Percentiles rank a stretch among this genome's conserved stretches.
phyloP scores from a whole-genome alignment of 306 rosid species.

The Psophocarpus tetragonolobus region DNA sequence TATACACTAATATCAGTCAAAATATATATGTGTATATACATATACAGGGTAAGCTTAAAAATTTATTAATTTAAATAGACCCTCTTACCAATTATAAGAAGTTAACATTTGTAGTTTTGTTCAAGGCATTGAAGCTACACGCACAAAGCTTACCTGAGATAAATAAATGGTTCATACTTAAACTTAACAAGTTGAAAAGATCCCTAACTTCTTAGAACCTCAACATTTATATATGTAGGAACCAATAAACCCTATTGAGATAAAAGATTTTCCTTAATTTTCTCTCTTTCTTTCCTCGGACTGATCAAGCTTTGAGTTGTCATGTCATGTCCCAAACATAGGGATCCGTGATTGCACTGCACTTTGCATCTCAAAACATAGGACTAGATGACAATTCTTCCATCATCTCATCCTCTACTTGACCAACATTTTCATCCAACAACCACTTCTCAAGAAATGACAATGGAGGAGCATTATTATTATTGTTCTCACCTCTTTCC shows the following conservation, averaged over 20 bases:
- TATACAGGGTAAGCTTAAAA: not conserved
- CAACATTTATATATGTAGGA: slow-evolving; percentile 28
- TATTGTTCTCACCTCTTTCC: slow-evolving; percentile 30
- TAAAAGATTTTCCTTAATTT: not conserved
- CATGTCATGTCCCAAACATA: slow-evolving; percentile 20
- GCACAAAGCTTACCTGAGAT: slow-evolving; percentile 40
- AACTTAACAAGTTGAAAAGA: slow-evolving; percentile 54
- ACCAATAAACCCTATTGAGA: slow-evolving; percentile 29
- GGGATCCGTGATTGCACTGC: not conserved
- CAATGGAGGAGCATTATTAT: slow-evolving; percentile 58
- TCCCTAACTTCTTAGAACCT: slow-evolving; percentile 53
- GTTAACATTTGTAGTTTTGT: slow-evolving; percentile 29
- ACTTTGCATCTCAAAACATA: slow-evolving; percentile 48
- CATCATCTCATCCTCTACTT: slow-evolving; percentile 85
- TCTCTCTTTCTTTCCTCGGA: not conserved
- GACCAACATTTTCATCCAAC: slow-evolving; percentile 76
- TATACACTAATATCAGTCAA: no score
- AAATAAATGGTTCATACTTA: slow-evolving; percentile 37
- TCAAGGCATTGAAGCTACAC: slow-evolving; percentile 30
- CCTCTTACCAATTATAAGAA: not conserved
- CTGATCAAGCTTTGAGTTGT: slow-evolving; percentile 11
- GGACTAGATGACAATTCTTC: slow-evolving; percentile 56
- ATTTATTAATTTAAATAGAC: not conserved
- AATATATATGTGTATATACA: no score
- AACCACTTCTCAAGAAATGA: slow-evolving; percentile 94